phyloP scores from a whole-genome alignment of 352 stramenopile genomes.

The Phytopythium sindhum region DNA sequence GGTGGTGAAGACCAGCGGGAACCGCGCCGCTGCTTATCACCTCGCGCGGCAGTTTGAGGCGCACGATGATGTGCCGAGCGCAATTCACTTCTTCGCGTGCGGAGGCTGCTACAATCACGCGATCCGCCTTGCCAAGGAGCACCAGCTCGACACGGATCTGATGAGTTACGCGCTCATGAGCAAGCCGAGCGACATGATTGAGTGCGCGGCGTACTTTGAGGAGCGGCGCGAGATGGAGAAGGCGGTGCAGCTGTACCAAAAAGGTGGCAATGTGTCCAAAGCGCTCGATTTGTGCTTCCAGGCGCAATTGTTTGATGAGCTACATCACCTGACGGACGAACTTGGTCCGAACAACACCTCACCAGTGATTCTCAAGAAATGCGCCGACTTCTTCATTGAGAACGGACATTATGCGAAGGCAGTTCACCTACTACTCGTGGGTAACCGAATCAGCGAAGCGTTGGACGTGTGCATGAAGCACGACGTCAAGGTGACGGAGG shows the following conservation, averaged over 20 bases:
- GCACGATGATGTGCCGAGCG: slow-evolving; percentile 74
- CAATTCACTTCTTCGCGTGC: slow-evolving; percentile 90
- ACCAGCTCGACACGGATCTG: slow-evolving; percentile 88
- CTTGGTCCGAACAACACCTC: slow-evolving; percentile 63
- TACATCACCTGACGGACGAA: slow-evolving; percentile 85
- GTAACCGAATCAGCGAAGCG: slow-evolving; percentile 64
- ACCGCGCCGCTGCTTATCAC: slow-evolving; percentile 80
- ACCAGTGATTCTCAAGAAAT: slow-evolving; percentile 85
- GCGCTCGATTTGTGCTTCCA: slow-evolving; percentile 94
- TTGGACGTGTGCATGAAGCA: slow-evolving; percentile 90
- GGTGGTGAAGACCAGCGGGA: slow-evolving; percentile 77
- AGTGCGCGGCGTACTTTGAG: slow-evolving; percentile 92
- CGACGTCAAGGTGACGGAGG: slow-evolving; percentile 87
- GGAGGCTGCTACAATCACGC: slow-evolving; percentile 92
- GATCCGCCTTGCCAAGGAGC: slow-evolving; percentile 89
- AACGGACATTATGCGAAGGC: slow-evolving; percentile 91
- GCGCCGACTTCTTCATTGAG: slow-evolving; percentile 91
- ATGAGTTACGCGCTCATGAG: slow-evolving; percentile 92
- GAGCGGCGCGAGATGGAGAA: slow-evolving; percentile 91
- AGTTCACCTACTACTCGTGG: slow-evolving; percentile 86
- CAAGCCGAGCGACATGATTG: slow-evolving; percentile 82
- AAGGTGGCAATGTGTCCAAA: slow-evolving; percentile 87
- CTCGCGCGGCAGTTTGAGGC: slow-evolving; percentile 86
- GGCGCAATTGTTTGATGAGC: slow-evolving; percentile 84
- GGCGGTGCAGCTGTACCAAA: slow-evolving; percentile 92